Percentiles rank a stretch among this genome's conserved stretches.
These are phyloP conservation scores for Rhizopus sp. DNA, from an alignment of 371 early-diverging fungal genomes.

Conservation along the genomic window DNA sequence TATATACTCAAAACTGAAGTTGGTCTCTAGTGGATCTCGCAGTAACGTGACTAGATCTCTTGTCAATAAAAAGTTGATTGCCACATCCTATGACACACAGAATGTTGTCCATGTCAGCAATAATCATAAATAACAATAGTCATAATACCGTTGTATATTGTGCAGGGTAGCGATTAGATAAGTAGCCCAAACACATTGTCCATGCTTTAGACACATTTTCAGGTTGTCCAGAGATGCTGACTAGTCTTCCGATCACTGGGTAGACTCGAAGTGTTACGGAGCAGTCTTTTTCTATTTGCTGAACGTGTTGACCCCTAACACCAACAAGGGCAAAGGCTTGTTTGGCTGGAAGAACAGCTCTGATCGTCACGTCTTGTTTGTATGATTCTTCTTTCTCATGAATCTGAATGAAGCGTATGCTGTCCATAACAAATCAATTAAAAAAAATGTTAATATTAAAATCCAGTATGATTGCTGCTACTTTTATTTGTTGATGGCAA, in stretches of 20 bases:
- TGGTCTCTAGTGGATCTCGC: background rate
- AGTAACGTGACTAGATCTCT: background rate
- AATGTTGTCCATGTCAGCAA: no score
- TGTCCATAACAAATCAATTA: background rate
- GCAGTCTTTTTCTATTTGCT: background rate
- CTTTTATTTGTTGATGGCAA: no score
- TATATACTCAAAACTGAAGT: conserved; percentile 2
- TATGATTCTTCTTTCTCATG: background rate
- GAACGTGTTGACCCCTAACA: background rate
- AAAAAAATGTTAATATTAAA: background rate
- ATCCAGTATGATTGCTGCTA: no score
- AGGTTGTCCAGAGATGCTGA: background rate
- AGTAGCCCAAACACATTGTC: background rate
- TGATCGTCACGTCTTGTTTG: background rate
- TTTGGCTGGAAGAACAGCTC: background rate
- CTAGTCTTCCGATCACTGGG: background rate
- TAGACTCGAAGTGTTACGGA: background rate
- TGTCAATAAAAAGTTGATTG: background rate
- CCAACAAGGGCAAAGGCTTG: background rate
- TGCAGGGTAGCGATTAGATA: background rate
- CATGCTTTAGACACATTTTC: background rate
- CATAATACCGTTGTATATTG: background rate
- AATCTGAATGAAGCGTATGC: background rate
- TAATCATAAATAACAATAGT: background rate
- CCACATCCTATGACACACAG: background rate